A percentile compares a stretch with the other conserved stretches of the same genome.
phyloP scores from a whole-genome alignment of 2,329 filamentous ascomycete species.

The Fusarium sarcochroum region DNA sequence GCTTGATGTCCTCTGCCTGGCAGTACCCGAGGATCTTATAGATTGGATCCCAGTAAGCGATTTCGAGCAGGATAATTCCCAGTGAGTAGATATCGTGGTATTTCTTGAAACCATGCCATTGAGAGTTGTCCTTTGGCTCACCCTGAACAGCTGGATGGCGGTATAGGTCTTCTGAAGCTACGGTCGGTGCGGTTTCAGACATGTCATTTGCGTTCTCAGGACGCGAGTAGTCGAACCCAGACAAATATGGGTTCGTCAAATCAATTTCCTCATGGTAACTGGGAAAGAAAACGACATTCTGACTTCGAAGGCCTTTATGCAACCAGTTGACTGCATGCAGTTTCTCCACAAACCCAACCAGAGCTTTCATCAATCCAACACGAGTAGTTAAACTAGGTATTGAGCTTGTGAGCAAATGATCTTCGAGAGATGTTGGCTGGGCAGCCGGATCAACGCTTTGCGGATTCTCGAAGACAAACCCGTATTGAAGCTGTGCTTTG shows the following conservation, averaged over 20 bases:
- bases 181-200: not conserved
- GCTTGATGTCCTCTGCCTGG: not conserved
- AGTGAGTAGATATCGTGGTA: conserved; percentile 14
- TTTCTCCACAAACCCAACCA: conserved; percentile 6
- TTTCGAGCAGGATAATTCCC: conserved; percentile 2
- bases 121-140: not conserved
- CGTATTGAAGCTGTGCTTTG: too few relatives aligned
- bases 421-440: too few relatives aligned
- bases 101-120: conserved; percentile 4
- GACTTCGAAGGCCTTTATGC: conserved; percentile 7
- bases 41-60: conserved; percentile 10
- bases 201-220: not conserved
- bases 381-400: not conserved
- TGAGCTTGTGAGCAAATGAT: too few relatives aligned
- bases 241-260: not conserved
- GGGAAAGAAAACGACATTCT: conserved; percentile 4
- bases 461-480: too few relatives aligned
- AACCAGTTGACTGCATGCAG: conserved; percentile 10
- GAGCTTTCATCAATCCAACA: not conserved
- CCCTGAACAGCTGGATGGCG: conserved; percentile 7
- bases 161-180: conserved; percentile 5
- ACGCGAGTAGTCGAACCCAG: conserved; percentile 10
- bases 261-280: not conserved
- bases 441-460: too few relatives aligned
- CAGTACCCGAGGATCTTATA: conserved; percentile 1